Evolutionary conservation across 345 rosid genomes (phyloP).

Genomic region (Salix arbutifolia): DNA sequence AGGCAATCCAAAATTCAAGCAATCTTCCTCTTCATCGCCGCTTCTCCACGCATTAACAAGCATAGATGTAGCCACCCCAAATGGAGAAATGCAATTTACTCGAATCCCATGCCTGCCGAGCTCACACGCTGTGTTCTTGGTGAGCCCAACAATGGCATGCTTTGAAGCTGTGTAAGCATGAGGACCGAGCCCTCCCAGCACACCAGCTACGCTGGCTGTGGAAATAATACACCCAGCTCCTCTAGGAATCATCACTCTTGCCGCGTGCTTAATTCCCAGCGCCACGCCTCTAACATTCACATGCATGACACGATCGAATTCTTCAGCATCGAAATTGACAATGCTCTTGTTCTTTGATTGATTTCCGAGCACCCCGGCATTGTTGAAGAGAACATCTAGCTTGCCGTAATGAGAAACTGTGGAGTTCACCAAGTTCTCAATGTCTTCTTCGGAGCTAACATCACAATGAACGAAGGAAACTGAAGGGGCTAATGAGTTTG

Average conservation of each 20-base stretch:
- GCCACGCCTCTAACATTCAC: slow-evolving; percentile 65
- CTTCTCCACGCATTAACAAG: slow-evolving; percentile 62
- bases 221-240: slow-evolving; percentile 65
- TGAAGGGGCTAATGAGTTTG: slow-evolving; percentile 40
- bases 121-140: slow-evolving; percentile 78
- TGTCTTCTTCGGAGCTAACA: slow-evolving; percentile 56
- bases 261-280: slow-evolving; percentile 80
- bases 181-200: slow-evolving; percentile 81
- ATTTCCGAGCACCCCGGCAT: slow-evolving; percentile 73
- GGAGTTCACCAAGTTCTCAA: slow-evolving; percentile 47
- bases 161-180: slow-evolving; percentile 86
- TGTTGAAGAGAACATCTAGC: slow-evolving; percentile 68
- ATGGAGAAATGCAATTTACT: slow-evolving; percentile 81
- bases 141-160: slow-evolving; percentile 78
- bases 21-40: slow-evolving; percentile 27
- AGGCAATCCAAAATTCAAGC: slow-evolving; percentile 30
- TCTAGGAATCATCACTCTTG: slow-evolving; percentile 58
- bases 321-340: slow-evolving; percentile 52
- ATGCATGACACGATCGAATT: slow-evolving; percentile 63
- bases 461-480: slow-evolving; percentile 65
- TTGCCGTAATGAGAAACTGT: slow-evolving; percentile 50
- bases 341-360: slow-evolving; percentile 70
- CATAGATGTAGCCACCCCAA: slow-evolving; percentile 83
- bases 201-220: slow-evolving; percentile 78
- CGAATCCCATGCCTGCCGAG: slow-evolving; percentile 67